Conservation (phyloP, 768 basidiomycete species). For the Suillus bovinus region DNA sequence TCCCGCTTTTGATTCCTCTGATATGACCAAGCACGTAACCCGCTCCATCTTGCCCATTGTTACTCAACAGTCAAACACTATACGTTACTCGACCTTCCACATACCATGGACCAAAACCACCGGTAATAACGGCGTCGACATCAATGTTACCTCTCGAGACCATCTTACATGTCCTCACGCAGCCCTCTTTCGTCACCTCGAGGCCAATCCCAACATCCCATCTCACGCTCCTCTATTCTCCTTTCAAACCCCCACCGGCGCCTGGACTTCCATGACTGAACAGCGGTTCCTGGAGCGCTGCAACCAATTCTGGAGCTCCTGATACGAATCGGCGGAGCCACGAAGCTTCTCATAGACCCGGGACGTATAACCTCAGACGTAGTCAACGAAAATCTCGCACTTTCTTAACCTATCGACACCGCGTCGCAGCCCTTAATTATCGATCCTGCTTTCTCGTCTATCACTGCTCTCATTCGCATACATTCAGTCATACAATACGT, state of each 20-base stretch:
- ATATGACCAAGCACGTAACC: neutral
- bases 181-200: slow-evolving; percentile 28
- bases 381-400: neutral
- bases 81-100: slow-evolving; percentile 21
- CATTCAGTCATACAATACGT: neutral
- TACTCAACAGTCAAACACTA: neutral
- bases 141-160: slow-evolving; percentile 25
- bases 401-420: neutral
- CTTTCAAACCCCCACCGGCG: neutral
- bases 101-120: slow-evolving; percentile 42
- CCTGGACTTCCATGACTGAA: slow-evolving; percentile 3
- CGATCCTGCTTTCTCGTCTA: neutral
- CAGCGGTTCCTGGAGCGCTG: slow-evolving; percentile 6
- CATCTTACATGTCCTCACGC: slow-evolving; percentile 16
- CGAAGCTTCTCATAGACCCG: neutral
- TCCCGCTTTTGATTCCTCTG: neutral
- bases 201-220: slow-evolving; percentile 18
- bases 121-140: slow-evolving; percentile 23
- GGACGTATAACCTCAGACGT: neutral
- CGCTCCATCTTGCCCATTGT: neutral
- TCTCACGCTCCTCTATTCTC: slow-evolving; percentile 11
- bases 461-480: neutral
- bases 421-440: neutral
- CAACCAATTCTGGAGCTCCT: neutral
- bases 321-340: neutral